Conservation (phyloP, 768 basidiomycete species). For the Boletus bicolor region DNA sequence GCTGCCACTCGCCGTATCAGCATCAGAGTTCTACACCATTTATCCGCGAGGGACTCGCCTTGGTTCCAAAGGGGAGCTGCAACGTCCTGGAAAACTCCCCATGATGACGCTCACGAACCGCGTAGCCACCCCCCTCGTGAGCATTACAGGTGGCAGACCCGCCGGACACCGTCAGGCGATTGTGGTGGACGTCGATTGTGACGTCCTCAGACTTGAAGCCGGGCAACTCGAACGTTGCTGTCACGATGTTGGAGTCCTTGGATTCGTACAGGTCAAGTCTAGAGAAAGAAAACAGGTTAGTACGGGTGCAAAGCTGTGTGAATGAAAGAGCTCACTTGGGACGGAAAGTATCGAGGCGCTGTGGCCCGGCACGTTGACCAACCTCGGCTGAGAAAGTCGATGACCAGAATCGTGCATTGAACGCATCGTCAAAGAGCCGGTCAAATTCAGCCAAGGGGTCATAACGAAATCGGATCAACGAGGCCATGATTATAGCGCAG, state of each 20-base stretch:
- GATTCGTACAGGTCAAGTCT: constrained; percentile 27
- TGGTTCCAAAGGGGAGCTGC: constrained; percentile 42
- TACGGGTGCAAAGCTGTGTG: too few species aligned
- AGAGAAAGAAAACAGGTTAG: too few species aligned
- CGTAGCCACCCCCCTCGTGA: constrained; percentile 38
- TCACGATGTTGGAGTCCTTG: constrained; percentile 32
- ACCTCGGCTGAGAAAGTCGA: background rate
- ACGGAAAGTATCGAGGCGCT: background rate
- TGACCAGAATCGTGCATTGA: constrained; percentile 6
- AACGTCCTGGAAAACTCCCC: constrained; percentile 44
- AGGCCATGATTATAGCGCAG: background rate
- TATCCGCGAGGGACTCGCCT: constrained; percentile 28
- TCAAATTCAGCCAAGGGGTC: background rate
- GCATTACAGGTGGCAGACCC: constrained; percentile 36
- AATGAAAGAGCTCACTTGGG: too few species aligned
- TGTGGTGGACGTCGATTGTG: constrained; percentile 40
- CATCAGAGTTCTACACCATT: too few species aligned
- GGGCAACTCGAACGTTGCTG: constrained; percentile 52
- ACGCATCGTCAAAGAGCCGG: background rate
- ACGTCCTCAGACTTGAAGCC: constrained; percentile 49
- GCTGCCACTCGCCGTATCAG: constrained; percentile 19
- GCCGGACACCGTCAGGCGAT: constrained; percentile 46
- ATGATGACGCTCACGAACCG: constrained; percentile 41
- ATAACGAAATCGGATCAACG: constrained; percentile 9
- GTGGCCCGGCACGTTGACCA: background rate